Evolutionary conservation across 2,329 filamentous ascomycete genomes (phyloP).

Genomic region (Botrytis squamosa): DNA sequence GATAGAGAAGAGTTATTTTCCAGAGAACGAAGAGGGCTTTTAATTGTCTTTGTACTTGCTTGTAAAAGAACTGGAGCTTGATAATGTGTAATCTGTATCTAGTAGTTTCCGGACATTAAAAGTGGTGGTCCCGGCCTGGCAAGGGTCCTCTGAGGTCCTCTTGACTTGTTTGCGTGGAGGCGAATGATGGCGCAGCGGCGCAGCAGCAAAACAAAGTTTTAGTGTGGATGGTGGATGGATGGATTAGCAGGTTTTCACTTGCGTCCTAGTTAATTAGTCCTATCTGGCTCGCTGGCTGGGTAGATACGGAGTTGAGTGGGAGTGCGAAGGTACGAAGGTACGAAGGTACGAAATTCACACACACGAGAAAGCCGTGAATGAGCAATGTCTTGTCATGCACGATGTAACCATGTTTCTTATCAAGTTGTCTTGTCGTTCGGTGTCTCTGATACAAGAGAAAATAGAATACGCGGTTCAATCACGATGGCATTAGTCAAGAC

Average conservation of each 20-base stretch:
- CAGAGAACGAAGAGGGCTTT: not conserved
- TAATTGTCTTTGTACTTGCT: conserved; percentile 16
- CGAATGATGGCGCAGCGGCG: conserved; percentile 1
- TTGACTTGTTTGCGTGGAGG: conserved; percentile 15
- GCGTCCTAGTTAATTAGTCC: not conserved
- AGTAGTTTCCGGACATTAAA: conserved; percentile 14
- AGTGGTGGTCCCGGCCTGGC: conserved; percentile 6
- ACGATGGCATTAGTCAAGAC: not conserved
- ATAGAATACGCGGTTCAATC: not conserved
- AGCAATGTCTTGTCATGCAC: not conserved
- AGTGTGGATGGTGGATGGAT: not conserved
- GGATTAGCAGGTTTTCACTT: not conserved
- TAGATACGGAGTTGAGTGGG: not conserved
- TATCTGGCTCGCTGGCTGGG: no score
- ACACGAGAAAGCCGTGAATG: not conserved
- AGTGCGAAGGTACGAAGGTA: not conserved
- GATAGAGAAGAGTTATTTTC: not conserved
- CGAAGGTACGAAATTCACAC: not conserved
- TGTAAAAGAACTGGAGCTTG: conserved; percentile 8
- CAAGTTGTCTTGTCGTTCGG: not conserved
- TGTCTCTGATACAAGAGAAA: not conserved
- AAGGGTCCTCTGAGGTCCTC: not conserved
- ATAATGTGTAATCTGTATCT: conserved; percentile 8
- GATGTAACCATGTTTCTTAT: not conserved
- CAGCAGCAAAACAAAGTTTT: conserved; percentile 8